Base-by-base conservation (phyloP, 148 eudicot genomes). In the Chenopodium berlandieri region DNA sequence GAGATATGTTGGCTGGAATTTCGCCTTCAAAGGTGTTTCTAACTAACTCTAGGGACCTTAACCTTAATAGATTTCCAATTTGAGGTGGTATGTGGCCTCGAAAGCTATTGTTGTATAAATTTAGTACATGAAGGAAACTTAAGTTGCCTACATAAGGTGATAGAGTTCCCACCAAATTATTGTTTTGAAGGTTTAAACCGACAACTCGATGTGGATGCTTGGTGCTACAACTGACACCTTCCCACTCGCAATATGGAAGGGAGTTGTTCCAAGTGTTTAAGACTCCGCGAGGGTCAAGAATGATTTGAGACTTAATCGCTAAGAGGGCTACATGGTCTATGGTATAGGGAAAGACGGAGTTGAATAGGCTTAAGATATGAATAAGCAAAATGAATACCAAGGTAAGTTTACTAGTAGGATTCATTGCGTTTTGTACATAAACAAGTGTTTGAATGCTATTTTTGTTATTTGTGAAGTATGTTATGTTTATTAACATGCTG, bases 61-160 rank as follows among this genome's bases (percentile, higher is more conserved):
- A 23, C 71, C 81, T 83, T 32, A 11, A 32, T 6, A 83, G 67
- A 48, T n/a, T 67, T 32, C 81, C 81, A 47, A 83, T 72, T 78
- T 78, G 78, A 72, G 81, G 65, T 19, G 82, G 85, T 30, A 83
- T 78, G n/a, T 66, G 54, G 3, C 85, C 85, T 20, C 4, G 5
- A 56, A 78, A 73, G 22, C 25, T 64, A 52, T 83, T 48, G 46
- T 34, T 27, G 34, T 75, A 10, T 6, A 52, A 25, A 75, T 3
- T 6, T 12, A 76, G 52, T 60, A 12, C 13, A 32, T 34, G 83
- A 66, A 81, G 64, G 63, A 81, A 81, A 76, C 83, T 75, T 34
- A 81, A 34, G 73, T 70, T 70, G 5, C 47, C 73, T 1, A 34
- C 73, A 32, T 34, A 34, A 70, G 73, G 73, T 46, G 83, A 81